phyloP scores from a whole-genome alignment of 1,139 yeast genomes.

The Debaryomycetaceae sp. region DNA sequence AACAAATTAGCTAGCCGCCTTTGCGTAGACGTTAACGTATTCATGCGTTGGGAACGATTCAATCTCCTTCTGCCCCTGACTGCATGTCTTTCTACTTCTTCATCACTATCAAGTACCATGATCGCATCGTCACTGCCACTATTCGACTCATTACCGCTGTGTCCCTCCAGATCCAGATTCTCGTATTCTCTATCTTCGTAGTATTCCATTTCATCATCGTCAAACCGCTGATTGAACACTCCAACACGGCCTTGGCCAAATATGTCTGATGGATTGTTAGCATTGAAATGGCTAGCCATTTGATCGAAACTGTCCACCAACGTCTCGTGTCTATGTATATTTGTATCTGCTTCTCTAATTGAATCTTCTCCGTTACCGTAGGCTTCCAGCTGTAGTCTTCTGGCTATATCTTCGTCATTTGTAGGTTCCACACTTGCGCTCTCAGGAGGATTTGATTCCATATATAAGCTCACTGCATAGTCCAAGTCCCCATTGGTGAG shows the following conservation, averaged over 20 bases:
- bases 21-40: constrained; percentile 57
- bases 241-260: constrained; percentile 44
- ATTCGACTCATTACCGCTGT: constrained; percentile 15
- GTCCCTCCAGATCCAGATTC: constrained; percentile 16
- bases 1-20: constrained; percentile 74
- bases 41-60: constrained; percentile 22
- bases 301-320: constrained; percentile 45
- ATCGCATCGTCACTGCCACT: constrained; percentile 21
- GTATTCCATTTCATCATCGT: constrained; percentile 28
- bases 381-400: constrained; percentile 63
- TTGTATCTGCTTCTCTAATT: constrained; percentile 67
- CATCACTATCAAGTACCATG: constrained; percentile 29
- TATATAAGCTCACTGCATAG: constrained; percentile 78
- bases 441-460: constrained; percentile 51
- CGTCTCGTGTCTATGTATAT: constrained; percentile 79
- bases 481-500: constrained; percentile 79
- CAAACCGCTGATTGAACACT: constrained; percentile 43
- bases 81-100: constrained; percentile 20
- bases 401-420: constrained; percentile 60
- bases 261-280: constrained; percentile 31
- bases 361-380: constrained; percentile 32
- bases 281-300: constrained; percentile 8
- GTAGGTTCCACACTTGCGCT: constrained; percentile 11
- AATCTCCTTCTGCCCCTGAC: constrained; percentile 29
- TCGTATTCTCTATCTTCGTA: constrained; percentile 26